Base-by-base conservation (phyloP, 129 eudicot genomes). In the Ambrosia artemisiifolia region DNA sequence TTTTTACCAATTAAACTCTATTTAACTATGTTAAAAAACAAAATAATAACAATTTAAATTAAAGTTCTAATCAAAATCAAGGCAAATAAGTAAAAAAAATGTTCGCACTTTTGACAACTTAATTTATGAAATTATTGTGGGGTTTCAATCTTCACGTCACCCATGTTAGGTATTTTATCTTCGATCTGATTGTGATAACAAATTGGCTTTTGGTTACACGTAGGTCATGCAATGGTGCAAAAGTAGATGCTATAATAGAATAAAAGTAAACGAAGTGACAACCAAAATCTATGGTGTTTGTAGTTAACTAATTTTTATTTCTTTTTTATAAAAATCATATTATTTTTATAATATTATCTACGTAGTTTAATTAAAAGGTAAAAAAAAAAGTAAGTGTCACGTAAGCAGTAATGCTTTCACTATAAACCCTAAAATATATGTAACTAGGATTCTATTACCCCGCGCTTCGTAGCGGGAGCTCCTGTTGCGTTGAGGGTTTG, bases 181-280 rank as follows among this genome's bases (percentile, higher is more conserved):
- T 12, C 42, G 14, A 36, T 36, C 36, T 20, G 34, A 51, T 63
- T 48, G 48, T 47, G 53, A 53, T 64, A 49, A 51, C 32, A 49
- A 47, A 57, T 63, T 35, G 78, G 54, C 57, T 63, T 35, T 74
- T 64, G 54, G 51, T 50, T 20, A 50, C 54, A 74, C 28, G 63
- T 35, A 64, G 20, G 56, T 71, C 67, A 71, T 38, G 75, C 28
- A 24, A 12, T 57, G 56, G 14, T 30, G 35, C 47, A 11, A 57
- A 60, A 57, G 76, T 16, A 7, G 38, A 67, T 11, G 10, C 44
- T 10, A 24, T 50, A 48, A 33, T 8, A 32, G 9, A 13, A 34
- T 28, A 24, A 30, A 30, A 63, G 47, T 13, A 55, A 54, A 71
- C 14, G 51, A 38, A 7, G 60, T 8, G 50, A 55, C 42, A 38